Percentiles rank a stretch among this genome's conserved stretches.
These are phyloP conservation scores for Plasmodium falciparum DNA, from an alignment of 169 alveolate species.

Conservation along the genomic window DNA sequence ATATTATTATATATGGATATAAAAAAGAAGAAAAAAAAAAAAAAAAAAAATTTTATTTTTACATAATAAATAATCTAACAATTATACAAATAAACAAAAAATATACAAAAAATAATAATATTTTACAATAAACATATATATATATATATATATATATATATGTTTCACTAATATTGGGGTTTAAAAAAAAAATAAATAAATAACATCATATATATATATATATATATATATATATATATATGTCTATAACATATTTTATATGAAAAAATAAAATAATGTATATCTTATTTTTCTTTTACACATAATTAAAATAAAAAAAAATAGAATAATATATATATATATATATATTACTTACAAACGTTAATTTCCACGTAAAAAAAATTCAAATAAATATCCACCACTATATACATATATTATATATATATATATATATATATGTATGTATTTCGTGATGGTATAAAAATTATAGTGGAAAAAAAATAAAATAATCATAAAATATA, in stretches of 20 bases:
- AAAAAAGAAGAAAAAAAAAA: neutral
- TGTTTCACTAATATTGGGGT: neutral
- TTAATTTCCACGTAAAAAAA: slow-evolving; percentile 2
- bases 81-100: slow-evolving; percentile 70
- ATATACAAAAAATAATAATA: slow-evolving; percentile 26
- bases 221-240: neutral
- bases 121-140: slow-evolving; percentile 13
- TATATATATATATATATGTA: too few relatives aligned
- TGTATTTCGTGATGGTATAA: too few relatives aligned
- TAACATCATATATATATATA: neutral
- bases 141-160: neutral
- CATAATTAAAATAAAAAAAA: slow-evolving; percentile 2
- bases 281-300: neutral
- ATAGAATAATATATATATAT: neutral
- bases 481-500: too few relatives aligned
- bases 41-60: neutral
- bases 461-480: too few relatives aligned
- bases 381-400: neutral
- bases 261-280: neutral
- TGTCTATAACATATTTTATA: neutral
- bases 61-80: slow-evolving; percentile 33
- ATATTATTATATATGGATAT: neutral
- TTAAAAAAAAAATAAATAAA: neutral
- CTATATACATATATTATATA: too few relatives aligned
- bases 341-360: neutral